Evolutionary conservation across 2,329 filamentous ascomycete genomes (phyloP), one percentile per base, ranked within the genome.

Genomic region (Aspergillus candidus): DNA sequence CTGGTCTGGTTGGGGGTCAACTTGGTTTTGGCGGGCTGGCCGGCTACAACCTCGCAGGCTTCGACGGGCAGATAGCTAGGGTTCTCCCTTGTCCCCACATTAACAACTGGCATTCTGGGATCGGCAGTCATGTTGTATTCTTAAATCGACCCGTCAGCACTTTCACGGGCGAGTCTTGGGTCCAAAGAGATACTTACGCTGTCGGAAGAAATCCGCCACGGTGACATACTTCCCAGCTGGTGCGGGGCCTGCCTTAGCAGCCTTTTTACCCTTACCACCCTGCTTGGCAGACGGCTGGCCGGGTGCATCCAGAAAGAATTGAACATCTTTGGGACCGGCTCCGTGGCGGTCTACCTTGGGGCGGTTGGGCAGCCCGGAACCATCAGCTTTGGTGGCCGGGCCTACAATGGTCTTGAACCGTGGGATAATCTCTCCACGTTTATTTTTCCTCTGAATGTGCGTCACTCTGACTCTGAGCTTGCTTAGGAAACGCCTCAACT

Each of bases 41-140:
- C 85, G 1, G 77, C 72, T 7, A 80, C 59, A 3, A 93, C 74
- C 4, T 69, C 63, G 49, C 85, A 82, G 5, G 82, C 68, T 59
- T 90, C 84, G 0, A 79, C 76, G 0, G 86, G 84, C 32, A 86
- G 65, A 53, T 84, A 88, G 0, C 71, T 72, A 0, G 84, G 82
- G 10, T 74, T 76, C 1, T 70, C 63, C 0, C 58, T 55, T 10
- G 65, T 78, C 2, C 84, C 85, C 10, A 84, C 71, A 56, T 90
- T 88, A 50, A 90, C 62, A 1, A 88, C 71, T 0, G 85, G 83
- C 4, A 75, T 62, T 2, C 70, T 55, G 0, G 61, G 59, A 11
- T 72, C 56, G 1, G 65, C 42, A 0, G 52, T 50, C 33, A 75
- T 67, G 14, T 44, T 48, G 47, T 62, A 73, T 58, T 37, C 66